Conservation (phyloP, 768 basidiomycete genomes). For the Lactarius deliciosus region DNA sequence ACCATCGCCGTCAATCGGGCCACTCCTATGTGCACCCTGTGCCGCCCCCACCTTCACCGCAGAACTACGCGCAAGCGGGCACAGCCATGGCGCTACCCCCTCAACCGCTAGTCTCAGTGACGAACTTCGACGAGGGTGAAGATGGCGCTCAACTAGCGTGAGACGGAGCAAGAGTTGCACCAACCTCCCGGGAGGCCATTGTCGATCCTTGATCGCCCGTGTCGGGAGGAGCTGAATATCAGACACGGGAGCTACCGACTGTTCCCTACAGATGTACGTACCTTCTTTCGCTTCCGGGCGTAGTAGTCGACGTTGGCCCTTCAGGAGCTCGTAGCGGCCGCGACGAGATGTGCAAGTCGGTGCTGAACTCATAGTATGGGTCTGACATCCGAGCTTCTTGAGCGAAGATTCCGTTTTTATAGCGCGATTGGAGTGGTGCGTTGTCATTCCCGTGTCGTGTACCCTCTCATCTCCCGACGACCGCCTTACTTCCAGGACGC, state of each 20-base stretch:
- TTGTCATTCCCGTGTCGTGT: too few relatives aligned
- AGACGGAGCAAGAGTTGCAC: conserved; percentile 44
- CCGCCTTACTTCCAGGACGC: too few relatives aligned
- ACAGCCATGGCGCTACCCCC: conserved; percentile 18
- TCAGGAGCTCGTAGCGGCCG: conserved; percentile 91
- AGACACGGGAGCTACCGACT: conserved; percentile 89
- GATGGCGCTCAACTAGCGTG: conserved; percentile 64
- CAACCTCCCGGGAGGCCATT: conserved; percentile 31
- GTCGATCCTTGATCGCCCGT: conserved; percentile 42
- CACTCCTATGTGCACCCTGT: conserved; percentile 26
- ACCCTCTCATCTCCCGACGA: too few relatives aligned
- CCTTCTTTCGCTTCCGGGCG: conserved; percentile 8
- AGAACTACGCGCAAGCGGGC: too few relatives aligned
- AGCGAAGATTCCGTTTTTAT: conserved; percentile 92
- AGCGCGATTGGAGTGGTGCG: too few relatives aligned
- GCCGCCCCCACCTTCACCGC: conserved; percentile 10
- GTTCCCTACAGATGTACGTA: conserved; percentile 75
- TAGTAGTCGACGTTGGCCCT: conserved; percentile 4
- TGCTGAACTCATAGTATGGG: conserved; percentile 98
- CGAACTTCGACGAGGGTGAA: conserved; percentile 62
- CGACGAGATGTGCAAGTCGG: conserved; percentile 94
- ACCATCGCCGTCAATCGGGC: conserved; percentile 33
- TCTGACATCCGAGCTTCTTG: conserved; percentile 93
- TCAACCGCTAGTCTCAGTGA: conserved; percentile 27
- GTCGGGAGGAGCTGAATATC: conserved; percentile 63